A percentile compares a stretch with the other conserved stretches of the same genome.
Conservation (phyloP, 768 basidiomycete genomes). For the Trametes villosa region DNA sequence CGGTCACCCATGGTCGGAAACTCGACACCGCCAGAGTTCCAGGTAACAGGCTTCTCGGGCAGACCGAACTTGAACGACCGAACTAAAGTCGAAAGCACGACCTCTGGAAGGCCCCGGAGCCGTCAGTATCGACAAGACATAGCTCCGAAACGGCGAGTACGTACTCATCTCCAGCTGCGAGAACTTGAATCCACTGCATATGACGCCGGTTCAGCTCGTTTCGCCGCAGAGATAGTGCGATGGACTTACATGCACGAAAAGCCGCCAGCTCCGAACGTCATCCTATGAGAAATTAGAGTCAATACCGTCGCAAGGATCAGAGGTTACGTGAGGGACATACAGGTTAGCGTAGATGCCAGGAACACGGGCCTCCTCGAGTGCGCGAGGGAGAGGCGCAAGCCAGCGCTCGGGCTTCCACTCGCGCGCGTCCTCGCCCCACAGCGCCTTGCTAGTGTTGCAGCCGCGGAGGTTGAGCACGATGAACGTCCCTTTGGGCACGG, state of each 20-base stretch:
- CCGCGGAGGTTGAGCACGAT: conserved; percentile 1
- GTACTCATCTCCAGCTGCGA: conserved; percentile 25
- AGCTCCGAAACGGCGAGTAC: not conserved
- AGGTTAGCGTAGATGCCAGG: conserved; percentile 24
- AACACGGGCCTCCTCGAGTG: conserved; percentile 16
- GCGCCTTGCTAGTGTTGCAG: conserved; percentile 7
- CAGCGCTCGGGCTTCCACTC: conserved; percentile 27
- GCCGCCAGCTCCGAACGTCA: conserved; percentile 25
- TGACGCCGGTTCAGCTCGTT: not conserved
- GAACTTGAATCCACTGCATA: conserved; percentile 24
- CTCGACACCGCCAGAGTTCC: conserved; percentile 11
- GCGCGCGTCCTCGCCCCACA: conserved; percentile 49
- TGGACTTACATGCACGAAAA: conserved; percentile 22
- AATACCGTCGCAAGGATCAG: not conserved
- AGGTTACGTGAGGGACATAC: conserved; percentile 1
- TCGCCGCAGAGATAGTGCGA: not conserved
- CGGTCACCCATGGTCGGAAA: conserved; percentile 17
- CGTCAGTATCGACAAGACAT: not conserved
- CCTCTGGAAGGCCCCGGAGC: conserved; percentile 11
- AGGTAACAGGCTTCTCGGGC: conserved; percentile 14
- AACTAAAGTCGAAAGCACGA: conserved; percentile 14
- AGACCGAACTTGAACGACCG: conserved; percentile 18
- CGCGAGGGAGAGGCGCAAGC: conserved; percentile 11
- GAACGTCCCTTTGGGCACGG: conserved; percentile 39
- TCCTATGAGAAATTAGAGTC: not conserved